Conservation (phyloP, 2,329 filamentous ascomycete species). For the Trichoderma polysporum region DNA sequence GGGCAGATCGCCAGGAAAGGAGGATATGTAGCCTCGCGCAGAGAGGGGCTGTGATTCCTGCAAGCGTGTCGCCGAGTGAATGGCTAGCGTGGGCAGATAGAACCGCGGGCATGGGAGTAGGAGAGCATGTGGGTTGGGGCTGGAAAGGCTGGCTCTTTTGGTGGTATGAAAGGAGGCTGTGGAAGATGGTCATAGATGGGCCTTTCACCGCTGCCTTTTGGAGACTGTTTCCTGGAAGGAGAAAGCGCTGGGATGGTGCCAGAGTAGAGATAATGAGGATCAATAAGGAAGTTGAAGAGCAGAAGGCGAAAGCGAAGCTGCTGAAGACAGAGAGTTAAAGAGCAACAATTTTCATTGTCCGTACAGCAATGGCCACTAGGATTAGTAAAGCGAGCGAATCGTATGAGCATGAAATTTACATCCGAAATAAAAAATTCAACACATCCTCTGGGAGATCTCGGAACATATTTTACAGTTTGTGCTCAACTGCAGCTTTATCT, state of each 20-base stretch:
- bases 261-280: slow-evolving; percentile 18
- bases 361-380: not conserved
- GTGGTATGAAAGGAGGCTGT: slow-evolving; percentile 39
- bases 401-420: not conserved
- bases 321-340: not conserved
- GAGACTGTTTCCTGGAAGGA: slow-evolving; percentile 26
- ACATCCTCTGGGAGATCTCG: not conserved
- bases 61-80: slow-evolving; percentile 26
- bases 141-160: slow-evolving; percentile 43
- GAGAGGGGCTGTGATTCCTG: slow-evolving; percentile 27
- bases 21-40: slow-evolving; percentile 25
- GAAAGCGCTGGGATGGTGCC: slow-evolving; percentile 26
- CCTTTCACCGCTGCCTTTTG: slow-evolving; percentile 26
- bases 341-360: not conserved
- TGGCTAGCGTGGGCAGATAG: slow-evolving; percentile 31
- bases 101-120: slow-evolving; percentile 42
- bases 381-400: not conserved
- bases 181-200: slow-evolving; percentile 35
- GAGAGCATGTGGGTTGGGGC: slow-evolving; percentile 41
- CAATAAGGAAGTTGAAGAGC: not conserved
- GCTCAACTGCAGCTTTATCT: not conserved
- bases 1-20: slow-evolving; percentile 26
- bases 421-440: not conserved
- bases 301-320: not conserved
- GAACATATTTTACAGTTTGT: not conserved